A percentile compares a stretch with the other conserved stretches of the same genome.
These are phyloP conservation scores for Marasmius sp. DNA, from an alignment of 1,284 basidiomycete genomes.

Conservation along the genomic window DNA sequence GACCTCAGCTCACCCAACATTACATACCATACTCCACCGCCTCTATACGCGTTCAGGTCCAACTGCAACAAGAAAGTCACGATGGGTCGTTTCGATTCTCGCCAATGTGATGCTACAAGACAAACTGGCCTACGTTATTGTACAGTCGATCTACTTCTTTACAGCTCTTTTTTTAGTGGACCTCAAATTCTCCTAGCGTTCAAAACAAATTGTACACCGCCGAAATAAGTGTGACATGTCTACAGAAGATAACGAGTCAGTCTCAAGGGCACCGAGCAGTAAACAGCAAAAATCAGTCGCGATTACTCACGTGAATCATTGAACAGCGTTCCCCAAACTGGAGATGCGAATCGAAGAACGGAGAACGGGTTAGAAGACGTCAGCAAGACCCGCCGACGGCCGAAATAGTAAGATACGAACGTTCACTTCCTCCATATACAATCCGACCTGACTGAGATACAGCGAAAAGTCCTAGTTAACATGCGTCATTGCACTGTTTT, in stretches of 20 bases:
- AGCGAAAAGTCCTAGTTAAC: slow-evolving; percentile 64
- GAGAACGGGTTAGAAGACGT: not conserved
- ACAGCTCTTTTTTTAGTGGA: not conserved
- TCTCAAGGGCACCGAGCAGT: not conserved
- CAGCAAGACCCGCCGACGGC: slow-evolving; percentile 1
- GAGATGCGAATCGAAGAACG: not conserved
- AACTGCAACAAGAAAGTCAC: no score
- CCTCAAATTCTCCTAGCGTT: slow-evolving; percentile 33
- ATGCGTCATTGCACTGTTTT: not conserved
- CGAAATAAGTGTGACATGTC: slow-evolving; percentile 80
- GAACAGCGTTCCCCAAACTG: slow-evolving; percentile 81
- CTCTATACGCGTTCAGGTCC: no score
- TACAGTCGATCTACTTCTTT: no score
- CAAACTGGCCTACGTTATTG: no score
- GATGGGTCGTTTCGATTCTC: no score
- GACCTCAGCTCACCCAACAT: no score
- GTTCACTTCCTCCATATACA: slow-evolving; percentile 85
- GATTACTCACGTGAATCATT: slow-evolving; percentile 76
- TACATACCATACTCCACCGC: no score
- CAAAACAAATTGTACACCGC: slow-evolving; percentile 80
- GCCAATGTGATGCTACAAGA: no score
- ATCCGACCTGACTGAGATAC: slow-evolving; percentile 83
- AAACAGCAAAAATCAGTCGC: not conserved
- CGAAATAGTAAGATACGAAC: slow-evolving; percentile 14
- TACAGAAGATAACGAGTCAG: slow-evolving; percentile 24